A percentile compares a stretch with the other conserved stretches of the same genome.
Conservation (phyloP, 139 green algal species). For the Desmodesmus armatus region DNA sequence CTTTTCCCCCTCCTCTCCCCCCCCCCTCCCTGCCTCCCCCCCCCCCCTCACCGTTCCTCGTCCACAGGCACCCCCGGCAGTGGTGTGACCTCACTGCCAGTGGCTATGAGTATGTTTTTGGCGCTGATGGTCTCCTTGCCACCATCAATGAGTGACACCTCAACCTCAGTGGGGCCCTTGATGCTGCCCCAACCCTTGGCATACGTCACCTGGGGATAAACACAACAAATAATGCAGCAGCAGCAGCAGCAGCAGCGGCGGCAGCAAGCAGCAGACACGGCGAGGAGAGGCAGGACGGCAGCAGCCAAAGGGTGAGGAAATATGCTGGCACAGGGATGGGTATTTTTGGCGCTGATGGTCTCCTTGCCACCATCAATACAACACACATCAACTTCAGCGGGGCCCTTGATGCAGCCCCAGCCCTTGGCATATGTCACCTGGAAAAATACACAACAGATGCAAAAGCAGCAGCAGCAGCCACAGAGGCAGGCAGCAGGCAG, state of each 20-base stretch:
- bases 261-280: too few species aligned
- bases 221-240: too few species aligned
- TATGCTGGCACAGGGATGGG: too few species aligned
- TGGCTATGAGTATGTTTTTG: slow-evolving; percentile 98
- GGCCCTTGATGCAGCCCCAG: slow-evolving; percentile 85
- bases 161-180: slow-evolving; percentile 79
- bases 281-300: too few species aligned
- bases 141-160: slow-evolving; percentile 85
- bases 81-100: slow-evolving; percentile 92
- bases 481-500: too few species aligned
- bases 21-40: too few species aligned
- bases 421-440: slow-evolving; percentile 96
- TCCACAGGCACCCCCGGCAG: slow-evolving; percentile 94
- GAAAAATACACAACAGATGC: too few species aligned
- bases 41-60: slow-evolving; percentile 90
- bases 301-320: too few species aligned
- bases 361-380: slow-evolving; percentile 76
- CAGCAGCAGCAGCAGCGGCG: too few species aligned
- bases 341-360: slow-evolving; percentile 86
- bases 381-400: slow-evolving; percentile 89
- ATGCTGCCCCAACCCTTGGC: slow-evolving; percentile 95
- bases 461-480: too few species aligned
- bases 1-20: too few species aligned
- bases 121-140: slow-evolving; percentile 57
- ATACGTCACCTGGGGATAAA: slow-evolving; percentile 94